These are phyloP conservation scores for Russula sp. DNA, from an alignment of 768 basidiomycete species.

Conservation along the genomic window DNA sequence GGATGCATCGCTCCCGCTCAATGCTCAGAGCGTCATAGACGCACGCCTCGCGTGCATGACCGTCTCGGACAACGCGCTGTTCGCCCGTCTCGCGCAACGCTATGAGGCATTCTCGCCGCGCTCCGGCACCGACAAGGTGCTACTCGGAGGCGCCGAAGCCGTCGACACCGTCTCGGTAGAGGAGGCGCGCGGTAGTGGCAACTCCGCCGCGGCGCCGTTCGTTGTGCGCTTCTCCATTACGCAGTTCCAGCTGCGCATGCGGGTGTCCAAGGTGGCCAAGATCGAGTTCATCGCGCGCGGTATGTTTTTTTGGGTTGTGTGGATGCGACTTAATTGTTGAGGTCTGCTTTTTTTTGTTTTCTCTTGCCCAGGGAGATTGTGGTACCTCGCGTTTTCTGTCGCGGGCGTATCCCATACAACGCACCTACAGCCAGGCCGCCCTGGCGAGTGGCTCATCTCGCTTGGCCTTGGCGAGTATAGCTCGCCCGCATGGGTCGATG, in stretches of 20 bases:
- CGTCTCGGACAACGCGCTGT: slow-evolving; percentile 51
- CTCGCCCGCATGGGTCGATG: slow-evolving; percentile 13
- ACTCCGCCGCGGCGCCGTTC: slow-evolving; percentile 35
- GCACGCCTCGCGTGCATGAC: slow-evolving; percentile 60
- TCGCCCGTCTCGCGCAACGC: slow-evolving; percentile 46
- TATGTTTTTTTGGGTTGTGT: slow-evolving; percentile 19
- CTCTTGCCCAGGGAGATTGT: slow-evolving; percentile 11
- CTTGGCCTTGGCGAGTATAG: slow-evolving; percentile 15
- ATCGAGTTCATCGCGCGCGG: slow-evolving; percentile 63
- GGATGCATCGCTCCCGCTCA: slow-evolving; percentile 41
- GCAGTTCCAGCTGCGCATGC: slow-evolving; percentile 67
- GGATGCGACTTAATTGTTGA: too few relatives aligned
- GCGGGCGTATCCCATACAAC: neutral
- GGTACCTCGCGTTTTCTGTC: slow-evolving; percentile 14
- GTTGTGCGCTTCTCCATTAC: slow-evolving; percentile 43
- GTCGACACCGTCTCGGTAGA: slow-evolving; percentile 48
- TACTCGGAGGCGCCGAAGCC: slow-evolving; percentile 25
- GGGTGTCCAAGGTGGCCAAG: slow-evolving; percentile 43
- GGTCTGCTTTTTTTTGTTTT: neutral
- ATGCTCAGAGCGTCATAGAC: slow-evolving; percentile 43
- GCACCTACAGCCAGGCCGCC: neutral
- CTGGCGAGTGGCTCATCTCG: slow-evolving; percentile 16
- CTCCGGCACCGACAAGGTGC: slow-evolving; percentile 44
- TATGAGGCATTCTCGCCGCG: slow-evolving; percentile 42
- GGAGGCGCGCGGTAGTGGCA: slow-evolving; percentile 42